A percentile compares a stretch with the other conserved stretches of the same genome.
Evolutionary conservation across 495 filamentous ascomycete genomes (phyloP).

Genomic region (Entonaema liquescens): DNA sequence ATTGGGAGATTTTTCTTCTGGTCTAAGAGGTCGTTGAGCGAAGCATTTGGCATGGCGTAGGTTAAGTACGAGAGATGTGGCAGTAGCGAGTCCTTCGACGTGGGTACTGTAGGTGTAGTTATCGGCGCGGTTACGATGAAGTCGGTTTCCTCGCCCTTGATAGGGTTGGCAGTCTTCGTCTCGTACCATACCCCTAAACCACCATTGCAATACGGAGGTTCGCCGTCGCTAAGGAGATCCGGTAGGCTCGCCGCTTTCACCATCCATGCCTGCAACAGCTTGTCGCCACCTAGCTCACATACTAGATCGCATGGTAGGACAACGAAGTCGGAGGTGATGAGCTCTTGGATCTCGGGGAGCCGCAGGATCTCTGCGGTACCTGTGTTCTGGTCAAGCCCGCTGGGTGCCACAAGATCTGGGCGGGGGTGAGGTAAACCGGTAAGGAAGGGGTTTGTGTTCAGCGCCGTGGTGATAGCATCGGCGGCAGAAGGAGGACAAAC

Average conservation of each 20-base stretch:
- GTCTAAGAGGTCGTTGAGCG: slow-evolving; percentile 79
- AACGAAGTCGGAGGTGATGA: slow-evolving; percentile 84
- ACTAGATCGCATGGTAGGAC: slow-evolving; percentile 94
- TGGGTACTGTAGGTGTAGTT: slow-evolving; percentile 61
- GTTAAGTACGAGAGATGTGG: slow-evolving; percentile 71
- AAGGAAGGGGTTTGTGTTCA: slow-evolving; percentile 86
- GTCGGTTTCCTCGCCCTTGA: slow-evolving; percentile 92
- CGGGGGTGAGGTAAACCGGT: slow-evolving; percentile 80
- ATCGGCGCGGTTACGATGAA: slow-evolving; percentile 80
- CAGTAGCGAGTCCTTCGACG: slow-evolving; percentile 67
- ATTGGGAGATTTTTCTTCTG: slow-evolving; percentile 74
- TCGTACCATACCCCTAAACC: slow-evolving; percentile 89
- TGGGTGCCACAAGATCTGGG: slow-evolving; percentile 77
- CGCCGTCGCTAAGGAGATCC: slow-evolving; percentile 53
- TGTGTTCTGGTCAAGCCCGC: slow-evolving; percentile 75
- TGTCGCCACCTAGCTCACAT: slow-evolving; percentile 85
- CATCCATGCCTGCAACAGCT: slow-evolving; percentile 92
- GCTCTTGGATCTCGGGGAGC: slow-evolving; percentile 72
- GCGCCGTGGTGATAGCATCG: slow-evolving; percentile 75
- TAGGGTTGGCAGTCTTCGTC: slow-evolving; percentile 75
- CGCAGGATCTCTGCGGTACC: slow-evolving; percentile 92
- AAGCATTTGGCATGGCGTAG: slow-evolving; percentile 81
- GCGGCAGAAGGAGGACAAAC: slow-evolving; percentile 80
- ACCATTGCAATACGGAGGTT: slow-evolving; percentile 61
- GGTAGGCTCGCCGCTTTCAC: slow-evolving; percentile 73